A percentile compares a stretch with the other conserved stretches of the same genome.
Conservation (phyloP, 2,329 filamentous ascomycete genomes). For the Sphaceloma murrayae region DNA sequence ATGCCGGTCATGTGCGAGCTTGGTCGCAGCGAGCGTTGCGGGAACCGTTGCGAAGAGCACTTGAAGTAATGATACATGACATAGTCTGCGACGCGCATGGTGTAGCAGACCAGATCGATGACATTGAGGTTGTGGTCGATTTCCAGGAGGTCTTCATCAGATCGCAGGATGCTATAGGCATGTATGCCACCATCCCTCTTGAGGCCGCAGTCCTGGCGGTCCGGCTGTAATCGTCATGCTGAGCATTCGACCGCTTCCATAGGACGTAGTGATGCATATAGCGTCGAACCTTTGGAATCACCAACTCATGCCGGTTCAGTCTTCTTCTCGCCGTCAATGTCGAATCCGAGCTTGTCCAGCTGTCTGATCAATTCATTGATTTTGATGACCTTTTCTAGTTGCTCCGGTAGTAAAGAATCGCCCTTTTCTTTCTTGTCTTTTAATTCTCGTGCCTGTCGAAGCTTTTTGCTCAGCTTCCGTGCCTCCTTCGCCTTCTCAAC, state of each 20-base stretch:
- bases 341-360: conserved; percentile 74
- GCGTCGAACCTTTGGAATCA: not conserved
- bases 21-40: no score
- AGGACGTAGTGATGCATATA: no score
- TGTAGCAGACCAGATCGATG: no score
- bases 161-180: conserved; percentile 35
- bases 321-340: conserved; percentile 62
- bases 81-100: no score
- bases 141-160: conserved; percentile 35
- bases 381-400: conserved; percentile 95
- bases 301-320: conserved; percentile 16
- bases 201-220: conserved; percentile 5
- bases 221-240: not conserved
- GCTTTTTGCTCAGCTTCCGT: conserved; percentile 83
- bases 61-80: no score
- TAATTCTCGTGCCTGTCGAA: conserved; percentile 85
- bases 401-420: conserved; percentile 75
- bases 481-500: conserved; percentile 86
- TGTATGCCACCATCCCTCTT: conserved; percentile 33
- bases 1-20: no score
- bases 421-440: conserved; percentile 86
- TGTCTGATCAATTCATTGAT: conserved; percentile 90
- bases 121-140: conserved; percentile 25
- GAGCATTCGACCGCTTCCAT: no score
- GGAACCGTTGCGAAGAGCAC: no score